Percentiles rank a stretch among this genome's conserved stretches.
phyloP scores from a whole-genome alignment of 2,329 filamentous ascomycete species.

The Beauveria scarabaeidicola region DNA sequence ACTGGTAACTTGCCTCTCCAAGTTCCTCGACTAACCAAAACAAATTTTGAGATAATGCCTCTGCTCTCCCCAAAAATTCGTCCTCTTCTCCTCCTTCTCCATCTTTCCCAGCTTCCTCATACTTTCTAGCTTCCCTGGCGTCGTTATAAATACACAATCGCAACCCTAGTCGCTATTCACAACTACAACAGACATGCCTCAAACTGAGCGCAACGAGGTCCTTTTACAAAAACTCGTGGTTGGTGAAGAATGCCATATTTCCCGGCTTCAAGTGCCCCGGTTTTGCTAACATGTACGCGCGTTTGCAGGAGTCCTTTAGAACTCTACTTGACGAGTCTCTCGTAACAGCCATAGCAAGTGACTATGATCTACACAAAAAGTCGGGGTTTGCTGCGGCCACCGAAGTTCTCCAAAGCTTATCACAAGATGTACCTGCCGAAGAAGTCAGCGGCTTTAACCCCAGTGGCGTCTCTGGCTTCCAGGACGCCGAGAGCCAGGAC shows the following conservation, averaged over 20 bases:
- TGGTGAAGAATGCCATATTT: neutral
- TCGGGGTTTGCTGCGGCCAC: conserved; percentile 46
- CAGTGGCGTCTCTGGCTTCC: conserved; percentile 53
- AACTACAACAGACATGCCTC: neutral
- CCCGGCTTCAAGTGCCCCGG: neutral
- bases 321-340: conserved; percentile 69
- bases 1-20: neutral
- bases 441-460: conserved; percentile 72
- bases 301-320: conserved; percentile 57
- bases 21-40: neutral
- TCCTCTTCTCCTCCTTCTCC: neutral
- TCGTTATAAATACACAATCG: neutral
- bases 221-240: conserved; percentile 4
- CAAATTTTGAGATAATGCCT: neutral
- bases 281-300: neutral
- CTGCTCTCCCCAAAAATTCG: neutral
- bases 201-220: neutral
- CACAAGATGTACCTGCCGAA: conserved; percentile 53
- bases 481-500: conserved; percentile 19
- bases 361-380: conserved; percentile 56
- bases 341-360: conserved; percentile 65
- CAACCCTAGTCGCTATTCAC: neutral
- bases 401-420: conserved; percentile 55
- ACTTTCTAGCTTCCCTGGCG: neutral
- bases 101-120: neutral